Evolutionary conservation across 441 rosid genomes (phyloP).

Genomic region (Macaranga tanarius): DNA sequence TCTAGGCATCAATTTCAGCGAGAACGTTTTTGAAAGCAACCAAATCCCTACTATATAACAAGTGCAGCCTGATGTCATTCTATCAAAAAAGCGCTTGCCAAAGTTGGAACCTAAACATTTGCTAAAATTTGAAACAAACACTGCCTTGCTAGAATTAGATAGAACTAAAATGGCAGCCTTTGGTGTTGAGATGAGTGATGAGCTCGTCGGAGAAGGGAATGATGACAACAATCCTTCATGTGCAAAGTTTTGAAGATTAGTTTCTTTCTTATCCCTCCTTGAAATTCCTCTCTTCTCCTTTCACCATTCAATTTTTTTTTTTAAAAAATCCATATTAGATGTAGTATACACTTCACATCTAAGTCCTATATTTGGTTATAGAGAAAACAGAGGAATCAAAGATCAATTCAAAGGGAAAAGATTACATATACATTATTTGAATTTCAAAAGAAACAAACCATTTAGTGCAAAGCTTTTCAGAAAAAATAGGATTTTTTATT

Average conservation of each 20-base stretch:
- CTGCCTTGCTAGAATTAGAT: constrained; percentile 65
- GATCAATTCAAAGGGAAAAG: neutral
- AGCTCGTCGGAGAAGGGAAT: constrained; percentile 34
- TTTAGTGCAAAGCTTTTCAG: too few species aligned
- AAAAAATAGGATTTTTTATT: too few species aligned
- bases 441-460: neutral
- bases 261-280: constrained; percentile 38
- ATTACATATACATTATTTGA: neutral
- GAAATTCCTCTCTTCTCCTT: constrained; percentile 47
- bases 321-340: neutral
- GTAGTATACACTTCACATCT: neutral
- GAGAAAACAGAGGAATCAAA: neutral
- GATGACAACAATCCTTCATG: constrained; percentile 28
- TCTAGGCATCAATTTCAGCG: constrained; percentile 73
- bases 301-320: constrained; percentile 10
- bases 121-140: constrained; percentile 57
- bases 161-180: constrained; percentile 44
- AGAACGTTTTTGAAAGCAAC: constrained; percentile 57
- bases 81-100: constrained; percentile 66
- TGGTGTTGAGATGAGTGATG: constrained; percentile 44
- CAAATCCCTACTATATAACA: constrained; percentile 83
- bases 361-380: neutral
- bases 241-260: constrained; percentile 21
- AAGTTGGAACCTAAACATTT: constrained; percentile 69
- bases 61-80: constrained; percentile 91